Evolutionary conservation across 179 eudicot genomes (phyloP).

Genomic region (Heliamphora pulchella): DNA sequence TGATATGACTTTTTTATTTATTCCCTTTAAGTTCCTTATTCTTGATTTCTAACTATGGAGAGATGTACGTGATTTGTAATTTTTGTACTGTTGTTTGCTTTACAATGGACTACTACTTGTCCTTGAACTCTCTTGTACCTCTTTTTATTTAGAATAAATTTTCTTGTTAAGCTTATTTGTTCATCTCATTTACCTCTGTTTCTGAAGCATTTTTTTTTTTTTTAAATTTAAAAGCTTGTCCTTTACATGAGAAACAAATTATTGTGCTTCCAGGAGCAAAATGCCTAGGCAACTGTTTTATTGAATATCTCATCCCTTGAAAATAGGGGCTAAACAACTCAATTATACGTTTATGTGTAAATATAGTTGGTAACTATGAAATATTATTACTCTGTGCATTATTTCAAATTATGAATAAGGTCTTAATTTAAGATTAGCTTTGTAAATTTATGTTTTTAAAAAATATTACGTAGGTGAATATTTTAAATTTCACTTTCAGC

Average conservation of each 20-base stretch:
- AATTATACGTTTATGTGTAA: neutral
- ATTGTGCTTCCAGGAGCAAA: neutral
- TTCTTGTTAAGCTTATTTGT: neutral
- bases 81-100: no score
- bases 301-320: neutral
- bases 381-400: neutral
- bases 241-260: neutral
- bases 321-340: neutral
- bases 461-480: neutral
- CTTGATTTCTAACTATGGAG: no score
- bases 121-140: no score
- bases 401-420: neutral
- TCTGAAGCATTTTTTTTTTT: neutral
- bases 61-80: no score
- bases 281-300: neutral
- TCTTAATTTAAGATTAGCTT: neutral
- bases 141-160: no score
- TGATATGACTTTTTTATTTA: no score
- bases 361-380: neutral
- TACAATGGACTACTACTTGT: no score
- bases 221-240: neutral
- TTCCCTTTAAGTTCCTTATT: no score
- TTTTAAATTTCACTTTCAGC: neutral
- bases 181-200: neutral
- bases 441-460: neutral